Percentiles rank a stretch among this genome's conserved stretches.
These are phyloP conservation scores for Wallacemonas rigidus DNA, from an alignment of 208 protist genomes.

Conservation along the genomic window DNA sequence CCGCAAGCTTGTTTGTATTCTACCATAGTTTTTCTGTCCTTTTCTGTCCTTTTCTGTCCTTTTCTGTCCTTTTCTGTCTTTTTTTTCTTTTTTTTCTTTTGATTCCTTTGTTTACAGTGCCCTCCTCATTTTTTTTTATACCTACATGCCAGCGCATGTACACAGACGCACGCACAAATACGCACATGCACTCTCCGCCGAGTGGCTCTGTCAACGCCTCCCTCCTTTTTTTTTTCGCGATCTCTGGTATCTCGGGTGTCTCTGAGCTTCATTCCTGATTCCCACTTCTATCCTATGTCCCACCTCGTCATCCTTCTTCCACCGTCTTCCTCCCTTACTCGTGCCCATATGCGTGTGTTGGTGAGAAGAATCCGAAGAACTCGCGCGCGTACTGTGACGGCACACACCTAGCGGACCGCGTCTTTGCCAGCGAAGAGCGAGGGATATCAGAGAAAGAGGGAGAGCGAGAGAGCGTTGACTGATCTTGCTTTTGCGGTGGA, in stretches of 20 bases:
- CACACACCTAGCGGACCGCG: neutral
- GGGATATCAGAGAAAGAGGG: neutral
- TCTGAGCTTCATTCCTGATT: neutral
- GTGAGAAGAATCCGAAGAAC: neutral
- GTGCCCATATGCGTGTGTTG: neutral
- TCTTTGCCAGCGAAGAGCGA: neutral
- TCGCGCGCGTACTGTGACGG: neutral
- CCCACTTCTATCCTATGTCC: neutral
- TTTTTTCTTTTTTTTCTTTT: conserved; percentile 9
- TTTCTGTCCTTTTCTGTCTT: conserved; percentile 18
- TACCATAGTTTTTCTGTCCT: neutral
- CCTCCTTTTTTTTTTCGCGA: neutral
- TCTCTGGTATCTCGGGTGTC: neutral
- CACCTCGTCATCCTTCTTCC: neutral
- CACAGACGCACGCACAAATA: neutral
- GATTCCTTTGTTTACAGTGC: conserved; percentile 1
- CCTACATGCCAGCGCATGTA: neutral
- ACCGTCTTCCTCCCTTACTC: neutral
- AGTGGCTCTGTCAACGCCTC: too few species aligned
- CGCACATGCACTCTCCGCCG: neutral
- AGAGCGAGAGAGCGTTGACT: neutral
- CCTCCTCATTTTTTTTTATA: neutral
- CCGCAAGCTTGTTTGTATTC: too few species aligned
- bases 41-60: neutral
- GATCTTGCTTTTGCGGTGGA: neutral